Evolutionary conservation across 1,284 basidiomycete genomes (phyloP).

Genomic region (Cryptococcus deneoformans): DNA sequence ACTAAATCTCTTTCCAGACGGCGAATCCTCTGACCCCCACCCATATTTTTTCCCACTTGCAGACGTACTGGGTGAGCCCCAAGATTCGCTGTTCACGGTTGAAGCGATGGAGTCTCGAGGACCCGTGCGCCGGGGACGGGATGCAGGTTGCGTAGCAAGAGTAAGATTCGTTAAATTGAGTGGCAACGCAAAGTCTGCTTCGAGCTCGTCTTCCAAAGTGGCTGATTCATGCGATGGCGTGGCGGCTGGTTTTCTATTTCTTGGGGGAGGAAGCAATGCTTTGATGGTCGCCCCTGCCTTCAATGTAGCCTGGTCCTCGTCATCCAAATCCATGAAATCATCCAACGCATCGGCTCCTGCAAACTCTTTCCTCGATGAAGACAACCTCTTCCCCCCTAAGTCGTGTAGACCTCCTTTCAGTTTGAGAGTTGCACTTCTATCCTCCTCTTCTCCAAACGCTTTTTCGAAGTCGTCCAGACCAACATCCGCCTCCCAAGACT

Average conservation of each 20-base stretch:
- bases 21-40: slow-evolving; percentile 28
- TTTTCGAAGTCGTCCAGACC: slow-evolving; percentile 26
- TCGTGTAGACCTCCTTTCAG: background rate
- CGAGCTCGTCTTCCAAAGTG: slow-evolving; percentile 19
- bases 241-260: slow-evolving; percentile 4
- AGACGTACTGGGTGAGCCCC: slow-evolving; percentile 28
- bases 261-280: slow-evolving; percentile 39
- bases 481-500: slow-evolving; percentile 23
- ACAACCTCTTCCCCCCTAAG: slow-evolving; percentile 1
- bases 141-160: slow-evolving; percentile 29
- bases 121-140: slow-evolving; percentile 9
- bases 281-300: slow-evolving; percentile 43
- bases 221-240: background rate
- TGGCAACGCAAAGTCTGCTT: slow-evolving; percentile 42
- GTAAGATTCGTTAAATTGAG: slow-evolving; percentile 41
- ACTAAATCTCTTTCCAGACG: slow-evolving; percentile 20
- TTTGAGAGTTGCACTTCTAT: slow-evolving; percentile 1
- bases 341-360: slow-evolving; percentile 36
- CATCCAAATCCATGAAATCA: slow-evolving; percentile 37
- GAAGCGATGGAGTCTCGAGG: slow-evolving; percentile 35
- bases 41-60: slow-evolving; percentile 23
- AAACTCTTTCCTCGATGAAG: slow-evolving; percentile 17
- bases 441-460: background rate
- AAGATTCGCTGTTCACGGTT: slow-evolving; percentile 25
- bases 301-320: slow-evolving; percentile 41